Evolutionary conservation across 371 early-diverging fungal genomes (phyloP).

Genomic region (Mortierella sp.): DNA sequence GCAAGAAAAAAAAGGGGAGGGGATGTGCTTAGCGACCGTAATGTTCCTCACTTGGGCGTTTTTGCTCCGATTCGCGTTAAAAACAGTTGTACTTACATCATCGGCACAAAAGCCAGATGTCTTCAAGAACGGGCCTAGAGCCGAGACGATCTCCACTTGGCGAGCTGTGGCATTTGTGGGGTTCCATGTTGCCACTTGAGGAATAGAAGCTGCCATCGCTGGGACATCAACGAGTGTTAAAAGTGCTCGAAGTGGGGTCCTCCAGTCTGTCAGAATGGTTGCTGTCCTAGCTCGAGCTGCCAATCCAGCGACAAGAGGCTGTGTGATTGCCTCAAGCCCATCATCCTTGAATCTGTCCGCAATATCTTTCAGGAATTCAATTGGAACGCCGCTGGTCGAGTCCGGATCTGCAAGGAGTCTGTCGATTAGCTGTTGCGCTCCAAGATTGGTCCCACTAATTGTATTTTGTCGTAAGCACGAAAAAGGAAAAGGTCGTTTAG

Average conservation of each 20-base stretch:
- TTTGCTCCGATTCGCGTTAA: neutral
- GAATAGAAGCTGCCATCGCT: conserved; percentile 67
- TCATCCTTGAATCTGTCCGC: conserved; percentile 70
- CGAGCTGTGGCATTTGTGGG: conserved; percentile 69
- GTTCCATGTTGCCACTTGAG: conserved; percentile 72
- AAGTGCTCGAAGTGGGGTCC: conserved; percentile 65
- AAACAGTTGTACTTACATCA: conserved; percentile 58
- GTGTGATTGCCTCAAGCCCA: conserved; percentile 72
- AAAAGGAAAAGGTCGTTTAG: neutral
- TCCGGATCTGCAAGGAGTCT: conserved; percentile 65
- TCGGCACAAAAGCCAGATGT: conserved; percentile 71
- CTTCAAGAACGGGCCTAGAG: conserved; percentile 84
- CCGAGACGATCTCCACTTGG: conserved; percentile 73
- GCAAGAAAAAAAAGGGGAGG: neutral
- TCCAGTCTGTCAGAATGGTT: conserved; percentile 72
- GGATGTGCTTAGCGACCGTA: too few species aligned
- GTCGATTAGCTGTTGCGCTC: conserved; percentile 64
- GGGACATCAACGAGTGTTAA: conserved; percentile 65
- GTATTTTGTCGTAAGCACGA: conserved; percentile 7
- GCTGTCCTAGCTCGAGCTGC: conserved; percentile 58
- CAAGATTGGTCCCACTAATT: conserved; percentile 32
- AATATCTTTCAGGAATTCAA: conserved; percentile 67
- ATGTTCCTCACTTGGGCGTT: neutral
- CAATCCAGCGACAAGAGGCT: conserved; percentile 65
- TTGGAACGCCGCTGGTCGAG: conserved; percentile 62